Conservation (phyloP, 2,329 filamentous ascomycete genomes). For the Diplodia intermedia region DNA sequence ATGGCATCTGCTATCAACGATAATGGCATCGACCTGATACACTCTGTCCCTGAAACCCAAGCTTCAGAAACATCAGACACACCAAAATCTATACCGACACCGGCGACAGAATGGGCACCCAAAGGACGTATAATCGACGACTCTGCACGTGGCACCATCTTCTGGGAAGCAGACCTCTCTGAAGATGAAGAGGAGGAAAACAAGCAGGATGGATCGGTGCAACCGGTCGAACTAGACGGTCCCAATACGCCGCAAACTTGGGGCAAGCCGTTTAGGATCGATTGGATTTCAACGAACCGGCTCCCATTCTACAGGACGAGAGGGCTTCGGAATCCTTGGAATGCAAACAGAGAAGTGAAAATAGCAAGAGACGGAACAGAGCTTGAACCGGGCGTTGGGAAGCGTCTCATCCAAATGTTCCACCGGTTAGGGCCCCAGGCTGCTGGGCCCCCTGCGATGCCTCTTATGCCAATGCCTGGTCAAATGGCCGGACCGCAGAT, state of each 20-base stretch:
- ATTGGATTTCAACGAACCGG: conserved; percentile 84
- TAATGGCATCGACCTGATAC: conserved; percentile 60
- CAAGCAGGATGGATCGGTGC: conserved; percentile 49
- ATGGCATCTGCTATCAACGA: conserved; percentile 87
- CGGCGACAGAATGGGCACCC: conserved; percentile 78
- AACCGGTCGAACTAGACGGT: conserved; percentile 45
- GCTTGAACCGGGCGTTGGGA: conserved; percentile 81
- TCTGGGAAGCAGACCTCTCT: conserved; percentile 83
- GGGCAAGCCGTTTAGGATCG: conserved; percentile 89
- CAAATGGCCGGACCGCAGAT: conserved; percentile 26
- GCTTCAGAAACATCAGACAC: conserved; percentile 66
- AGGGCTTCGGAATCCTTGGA: conserved; percentile 91
- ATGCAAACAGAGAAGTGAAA: conserved; percentile 93
- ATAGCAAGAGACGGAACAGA: conserved; percentile 95
- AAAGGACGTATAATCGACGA: conserved; percentile 90
- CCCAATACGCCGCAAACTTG: conserved; percentile 64
- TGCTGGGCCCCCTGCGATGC: conserved; percentile 17
- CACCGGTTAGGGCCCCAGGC: conserved; percentile 55
- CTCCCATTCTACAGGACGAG: conserved; percentile 89
- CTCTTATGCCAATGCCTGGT: conserved; percentile 27
- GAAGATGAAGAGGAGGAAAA: conserved; percentile 61
- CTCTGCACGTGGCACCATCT: conserved; percentile 90
- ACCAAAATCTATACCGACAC: conserved; percentile 79
- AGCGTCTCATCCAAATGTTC: conserved; percentile 79
- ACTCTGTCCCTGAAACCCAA: conserved; percentile 65